Evolutionary conservation across 257 asterid genomes (phyloP), one percentile per base, ranked within the genome.

Genomic region (Lithospermum erythrorhizon): DNA sequence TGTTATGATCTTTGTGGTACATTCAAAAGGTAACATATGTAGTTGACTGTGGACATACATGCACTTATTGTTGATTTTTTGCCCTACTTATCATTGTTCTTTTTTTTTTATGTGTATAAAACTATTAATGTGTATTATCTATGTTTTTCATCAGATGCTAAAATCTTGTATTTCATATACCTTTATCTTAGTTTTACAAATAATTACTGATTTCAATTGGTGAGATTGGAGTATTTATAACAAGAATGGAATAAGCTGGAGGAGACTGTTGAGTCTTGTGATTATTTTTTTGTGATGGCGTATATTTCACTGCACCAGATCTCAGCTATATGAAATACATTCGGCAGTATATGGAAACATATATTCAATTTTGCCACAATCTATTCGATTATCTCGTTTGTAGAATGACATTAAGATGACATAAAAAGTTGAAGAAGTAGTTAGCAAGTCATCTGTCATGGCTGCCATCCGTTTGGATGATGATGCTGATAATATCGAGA

Each of bases 1-100:
- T 97, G 97, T 89, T 66, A 86, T 93, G 99, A 69, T 91, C 86
- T 91, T 91, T 77, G 98, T 91, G 70, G 82, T 91, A 71, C 98
- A 81, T 91, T 73, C 95, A 91, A 69, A 91, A 88, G 96, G 98
- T 88, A 78, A 62, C 35, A 22, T 17, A 14, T 13, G 37, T 22
- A 9, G 37, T 11, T 18, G 30, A 56, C 1, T 24, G 17, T 56
- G 37, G 27, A n/a, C n/a, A n/a, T n/a, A 56, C 30, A 37, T 56
- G 17, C n/a, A 53, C 1, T 53, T 53, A 0, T 2, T 22, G 6
- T 22, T 5, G 20, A 4, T 11, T 6, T 21, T 20, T 53, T 3
- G 18, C 15, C 15, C 2, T 61, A 45, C 45, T 55, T 53, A 17
- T 53, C 27, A 62, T 48, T 49, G 51, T 71, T 56, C 6, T 65